Base-by-base conservation (phyloP, 192 early-diverging fungal genomes). In the Backusella westeae region DNA sequence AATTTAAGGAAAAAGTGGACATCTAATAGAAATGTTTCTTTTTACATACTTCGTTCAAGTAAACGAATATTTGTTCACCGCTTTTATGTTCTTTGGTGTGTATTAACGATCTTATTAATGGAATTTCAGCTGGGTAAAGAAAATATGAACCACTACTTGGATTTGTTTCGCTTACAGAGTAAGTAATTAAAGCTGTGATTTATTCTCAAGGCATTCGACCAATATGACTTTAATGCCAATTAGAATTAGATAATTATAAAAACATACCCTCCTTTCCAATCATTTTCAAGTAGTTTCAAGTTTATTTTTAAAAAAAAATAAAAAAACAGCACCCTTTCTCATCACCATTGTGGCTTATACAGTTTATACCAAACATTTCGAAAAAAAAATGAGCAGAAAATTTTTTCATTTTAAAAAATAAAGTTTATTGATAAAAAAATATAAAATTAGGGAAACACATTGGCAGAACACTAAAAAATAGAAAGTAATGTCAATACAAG, bases 1-100 rank as follows among this genome's bases (percentile, higher is more conserved):
- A 59, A 59, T 59, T 59, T 26, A 59, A 59, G 56, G 56, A 59
- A n/a, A 59, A 26, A 59, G 56, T 59, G 56, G 56, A 59, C 23
- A 59, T 29, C 21, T 26, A 59, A 59, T 59, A 59, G 46, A 49
- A 59, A 10, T 59, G 56, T 26, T 26, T 59, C 21, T 59, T 19
- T 53, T 26, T 26, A 2, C 23, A 10, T 21, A 26, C 10, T 59
- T 59, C 23, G 21, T 59, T 59, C 10, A 53, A 3, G 4, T 21
- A 21, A 21, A 53, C 17, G 6, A 32, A 59, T 8, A 59, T 59
- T 59, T 26, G n/a, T 26, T 59, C 23, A 59, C 23, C 53, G 53
- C 53, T n/a, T 19, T 49, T 19, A 49, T 49, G 1, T 19, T 49
- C 6, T n/a, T 49, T 44, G 42, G 15, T 44, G 17, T 49, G 5